Conservation (phyloP, 495 filamentous ascomycete species). For the Tetracladium setigerum region DNA sequence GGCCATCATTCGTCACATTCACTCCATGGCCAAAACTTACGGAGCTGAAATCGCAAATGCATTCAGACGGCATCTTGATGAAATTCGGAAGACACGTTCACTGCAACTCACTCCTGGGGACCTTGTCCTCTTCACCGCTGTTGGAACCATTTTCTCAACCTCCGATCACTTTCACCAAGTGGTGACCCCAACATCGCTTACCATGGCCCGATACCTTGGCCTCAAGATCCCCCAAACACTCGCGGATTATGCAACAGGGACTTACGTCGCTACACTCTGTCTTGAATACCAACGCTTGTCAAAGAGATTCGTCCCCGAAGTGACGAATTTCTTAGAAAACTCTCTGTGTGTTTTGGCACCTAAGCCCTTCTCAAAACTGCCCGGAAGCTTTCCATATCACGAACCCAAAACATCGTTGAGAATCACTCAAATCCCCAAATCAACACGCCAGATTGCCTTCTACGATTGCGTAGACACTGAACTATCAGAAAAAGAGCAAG, state of each 20-base stretch:
- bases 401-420: slow-evolving; percentile 47
- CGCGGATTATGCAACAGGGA: slow-evolving; percentile 60
- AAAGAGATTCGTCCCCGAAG: slow-evolving; percentile 81
- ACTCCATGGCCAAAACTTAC: slow-evolving; percentile 79
- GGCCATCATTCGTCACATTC: slow-evolving; percentile 67
- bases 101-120: slow-evolving; percentile 63
- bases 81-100: slow-evolving; percentile 51
- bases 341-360: slow-evolving; percentile 64
- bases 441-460: slow-evolving; percentile 34
- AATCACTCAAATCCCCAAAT: slow-evolving; percentile 28
- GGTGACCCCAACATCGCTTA: slow-evolving; percentile 78
- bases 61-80: slow-evolving; percentile 65
- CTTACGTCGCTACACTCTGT: slow-evolving; percentile 69
- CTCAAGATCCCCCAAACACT: slow-evolving; percentile 59
- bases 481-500: slow-evolving; percentile 25
- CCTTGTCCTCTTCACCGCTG: slow-evolving; percentile 70
- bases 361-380: slow-evolving; percentile 29
- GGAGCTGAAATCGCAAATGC: slow-evolving; percentile 66
- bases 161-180: slow-evolving; percentile 96
- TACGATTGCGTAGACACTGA: slow-evolving; percentile 40
- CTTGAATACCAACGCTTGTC: slow-evolving; percentile 74
- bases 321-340: slow-evolving; percentile 73
- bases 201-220: slow-evolving; percentile 73
- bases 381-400: slow-evolving; percentile 56
- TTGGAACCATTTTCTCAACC: slow-evolving; percentile 82